Evolutionary conservation across 192 early-diverging fungal genomes (phyloP).

Genomic region (Coemansia sp.): DNA sequence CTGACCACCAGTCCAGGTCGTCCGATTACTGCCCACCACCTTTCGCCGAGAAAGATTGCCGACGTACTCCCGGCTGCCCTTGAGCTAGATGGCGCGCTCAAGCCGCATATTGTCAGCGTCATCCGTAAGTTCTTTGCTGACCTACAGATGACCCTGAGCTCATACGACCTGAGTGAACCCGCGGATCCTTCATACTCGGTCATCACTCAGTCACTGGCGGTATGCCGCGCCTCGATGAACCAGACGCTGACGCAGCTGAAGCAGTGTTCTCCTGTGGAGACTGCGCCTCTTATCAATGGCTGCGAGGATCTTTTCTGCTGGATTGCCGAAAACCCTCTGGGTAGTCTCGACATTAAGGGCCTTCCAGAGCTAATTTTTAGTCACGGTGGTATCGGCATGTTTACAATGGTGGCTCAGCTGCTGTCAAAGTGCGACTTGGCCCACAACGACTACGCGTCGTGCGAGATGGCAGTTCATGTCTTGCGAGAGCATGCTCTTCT

Average conservation of each 20-base stretch:
- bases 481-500: constrained; percentile 15
- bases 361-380: not conserved
- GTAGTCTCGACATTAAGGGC: not conserved
- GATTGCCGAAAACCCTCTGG: not conserved
- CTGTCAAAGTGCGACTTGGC: constrained; percentile 12
- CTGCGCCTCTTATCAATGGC: not conserved
- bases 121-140: constrained; percentile 21
- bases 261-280: not conserved
- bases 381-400: not conserved
- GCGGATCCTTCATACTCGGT: not conserved
- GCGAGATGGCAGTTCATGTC: not conserved
- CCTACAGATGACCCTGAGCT: constrained; percentile 1
- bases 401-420: constrained; percentile 5
- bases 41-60: not conserved
- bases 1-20: constrained; percentile 1
- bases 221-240: constrained; percentile 23
- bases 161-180: not conserved
- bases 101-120: constrained; percentile 8
- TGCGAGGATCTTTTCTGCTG: constrained; percentile 11
- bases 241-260: constrained; percentile 21
- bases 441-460: not conserved
- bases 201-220: not conserved
- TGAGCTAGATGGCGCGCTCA: not conserved
- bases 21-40: not conserved
- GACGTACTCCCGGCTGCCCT: not conserved